These are phyloP conservation scores for Spergularia bocconei DNA, from an alignment of 148 eudicot genomes.

Conservation along the genomic window DNA sequence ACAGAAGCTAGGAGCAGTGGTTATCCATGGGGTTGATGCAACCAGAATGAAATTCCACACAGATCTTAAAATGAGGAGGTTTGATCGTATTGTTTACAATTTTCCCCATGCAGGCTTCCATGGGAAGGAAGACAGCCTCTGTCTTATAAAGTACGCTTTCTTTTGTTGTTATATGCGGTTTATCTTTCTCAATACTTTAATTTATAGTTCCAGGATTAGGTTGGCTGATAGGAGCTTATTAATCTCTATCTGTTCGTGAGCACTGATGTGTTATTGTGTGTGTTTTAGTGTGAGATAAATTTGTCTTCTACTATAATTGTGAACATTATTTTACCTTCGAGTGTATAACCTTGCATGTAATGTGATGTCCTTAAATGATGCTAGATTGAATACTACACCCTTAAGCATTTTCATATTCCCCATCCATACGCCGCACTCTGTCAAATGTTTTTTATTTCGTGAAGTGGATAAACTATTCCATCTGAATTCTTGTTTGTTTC, in stretches of 20 bases:
- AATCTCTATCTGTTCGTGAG: too few relatives aligned
- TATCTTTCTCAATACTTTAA: neutral
- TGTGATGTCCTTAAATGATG: too few relatives aligned
- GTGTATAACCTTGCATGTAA: too few relatives aligned
- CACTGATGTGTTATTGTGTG: too few relatives aligned
- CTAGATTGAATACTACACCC: too few relatives aligned
- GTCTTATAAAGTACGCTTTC: constrained; percentile 35
- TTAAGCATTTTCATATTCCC: too few relatives aligned
- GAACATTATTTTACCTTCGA: too few relatives aligned
- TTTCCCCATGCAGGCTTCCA: constrained; percentile 74
- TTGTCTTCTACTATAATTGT: neutral
- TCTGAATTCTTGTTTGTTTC: too few relatives aligned
- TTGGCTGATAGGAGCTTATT: too few relatives aligned
- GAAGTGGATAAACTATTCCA: too few relatives aligned
- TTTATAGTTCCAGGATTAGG: neutral
- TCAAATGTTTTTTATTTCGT: too few relatives aligned
- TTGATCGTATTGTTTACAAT: constrained; percentile 64
- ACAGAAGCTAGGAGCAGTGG: constrained; percentile 30
- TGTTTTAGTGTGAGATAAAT: neutral
- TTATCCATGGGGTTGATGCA: constrained; percentile 61
- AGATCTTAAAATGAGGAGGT: constrained; percentile 40
- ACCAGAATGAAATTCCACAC: constrained; percentile 42
- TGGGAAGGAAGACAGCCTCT: constrained; percentile 34
- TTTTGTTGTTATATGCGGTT: neutral
- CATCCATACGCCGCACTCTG: too few relatives aligned